Evolutionary conservation across 2,329 filamentous ascomycete species (phyloP).

Genomic region (Microsporum ferrugineum): DNA sequence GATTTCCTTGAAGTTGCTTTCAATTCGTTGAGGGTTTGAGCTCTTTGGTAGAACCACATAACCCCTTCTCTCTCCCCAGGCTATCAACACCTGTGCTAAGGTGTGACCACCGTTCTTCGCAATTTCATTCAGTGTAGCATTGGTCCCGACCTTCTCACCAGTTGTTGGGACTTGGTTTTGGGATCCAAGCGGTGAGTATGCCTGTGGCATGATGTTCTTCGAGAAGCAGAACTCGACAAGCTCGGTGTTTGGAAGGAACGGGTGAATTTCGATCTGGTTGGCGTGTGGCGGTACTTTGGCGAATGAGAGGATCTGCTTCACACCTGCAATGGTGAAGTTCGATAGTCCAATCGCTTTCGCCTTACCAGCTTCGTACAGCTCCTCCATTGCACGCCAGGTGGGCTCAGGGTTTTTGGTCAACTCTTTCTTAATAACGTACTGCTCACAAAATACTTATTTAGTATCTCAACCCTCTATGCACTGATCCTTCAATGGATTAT

Average conservation of each 20-base stretch:
- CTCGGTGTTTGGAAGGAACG: slow-evolving; percentile 41
- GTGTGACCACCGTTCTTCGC: slow-evolving; percentile 47
- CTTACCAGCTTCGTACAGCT: slow-evolving; percentile 45
- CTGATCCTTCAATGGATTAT: neutral
- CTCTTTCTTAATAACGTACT: slow-evolving; percentile 53
- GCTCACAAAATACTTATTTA: slow-evolving; percentile 35
- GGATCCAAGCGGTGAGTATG: slow-evolving; percentile 47
- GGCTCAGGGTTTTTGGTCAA: slow-evolving; percentile 52
- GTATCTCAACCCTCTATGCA: neutral
- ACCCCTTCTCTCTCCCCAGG: slow-evolving; percentile 55
- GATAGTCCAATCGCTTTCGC: slow-evolving; percentile 56
- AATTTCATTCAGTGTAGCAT: slow-evolving; percentile 48
- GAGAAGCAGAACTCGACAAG: slow-evolving; percentile 40
- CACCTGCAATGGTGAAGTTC: slow-evolving; percentile 14
- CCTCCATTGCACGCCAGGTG: slow-evolving; percentile 58
- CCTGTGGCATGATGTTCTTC: slow-evolving; percentile 43
- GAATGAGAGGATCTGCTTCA: slow-evolving; percentile 12
- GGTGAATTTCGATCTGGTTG: slow-evolving; percentile 44
- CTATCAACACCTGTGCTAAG: slow-evolving; percentile 51
- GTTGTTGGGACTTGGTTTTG: slow-evolving; percentile 59
- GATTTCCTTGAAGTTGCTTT: slow-evolving; percentile 56
- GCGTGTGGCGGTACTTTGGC: slow-evolving; percentile 37
- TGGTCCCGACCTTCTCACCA: slow-evolving; percentile 53
- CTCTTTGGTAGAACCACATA: slow-evolving; percentile 61
- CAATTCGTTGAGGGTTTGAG: slow-evolving; percentile 53